These are phyloP conservation scores for Akanthomyces muscarius DNA, from an alignment of 2,329 filamentous ascomycete genomes.

Conservation along the genomic window DNA sequence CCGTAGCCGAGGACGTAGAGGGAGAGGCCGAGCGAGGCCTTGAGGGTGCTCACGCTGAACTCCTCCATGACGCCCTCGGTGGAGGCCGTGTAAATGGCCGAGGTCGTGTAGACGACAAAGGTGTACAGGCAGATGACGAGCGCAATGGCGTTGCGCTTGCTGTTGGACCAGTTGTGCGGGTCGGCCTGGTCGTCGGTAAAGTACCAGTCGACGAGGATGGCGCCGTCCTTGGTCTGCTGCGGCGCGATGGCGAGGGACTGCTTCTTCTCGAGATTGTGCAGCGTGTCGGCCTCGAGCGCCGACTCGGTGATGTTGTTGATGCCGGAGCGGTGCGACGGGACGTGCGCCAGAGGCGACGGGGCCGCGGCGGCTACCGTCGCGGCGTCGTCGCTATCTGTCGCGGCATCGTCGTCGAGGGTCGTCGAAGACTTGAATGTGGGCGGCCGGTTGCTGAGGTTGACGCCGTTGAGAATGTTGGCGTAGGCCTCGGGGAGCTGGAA, in stretches of 20 bases:
- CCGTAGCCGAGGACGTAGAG: constrained; percentile 63
- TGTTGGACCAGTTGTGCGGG: constrained; percentile 51
- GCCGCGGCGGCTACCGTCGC: background rate
- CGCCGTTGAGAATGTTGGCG: constrained; percentile 33
- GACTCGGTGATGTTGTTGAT: constrained; percentile 30
- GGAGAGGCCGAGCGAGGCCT: constrained; percentile 54
- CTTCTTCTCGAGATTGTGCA: constrained; percentile 36
- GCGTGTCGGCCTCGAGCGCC: constrained; percentile 35
- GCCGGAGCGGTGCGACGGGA: constrained; percentile 8
- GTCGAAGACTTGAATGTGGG: constrained; percentile 14
- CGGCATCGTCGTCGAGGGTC: background rate
- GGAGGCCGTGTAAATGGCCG: constrained; percentile 45
- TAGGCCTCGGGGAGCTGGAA: constrained; percentile 48
- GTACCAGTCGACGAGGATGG: constrained; percentile 52
- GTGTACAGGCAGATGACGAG: constrained; percentile 53
- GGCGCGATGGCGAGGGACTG: constrained; percentile 48
- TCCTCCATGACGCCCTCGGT: constrained; percentile 44
- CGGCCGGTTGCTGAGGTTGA: constrained; percentile 25
- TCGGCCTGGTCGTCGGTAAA: constrained; percentile 52
- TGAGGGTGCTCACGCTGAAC: constrained; percentile 49
- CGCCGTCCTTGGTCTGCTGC: constrained; percentile 45
- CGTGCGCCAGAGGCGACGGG: background rate
- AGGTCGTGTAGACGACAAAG: constrained; percentile 53
- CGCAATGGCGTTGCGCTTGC: constrained; percentile 39
- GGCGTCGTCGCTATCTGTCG: background rate